Evolutionary conservation across 768 basidiomycete genomes (phyloP), one percentile per base, ranked within the genome.

Genomic region (Tricholoma hemisulphureum): DNA sequence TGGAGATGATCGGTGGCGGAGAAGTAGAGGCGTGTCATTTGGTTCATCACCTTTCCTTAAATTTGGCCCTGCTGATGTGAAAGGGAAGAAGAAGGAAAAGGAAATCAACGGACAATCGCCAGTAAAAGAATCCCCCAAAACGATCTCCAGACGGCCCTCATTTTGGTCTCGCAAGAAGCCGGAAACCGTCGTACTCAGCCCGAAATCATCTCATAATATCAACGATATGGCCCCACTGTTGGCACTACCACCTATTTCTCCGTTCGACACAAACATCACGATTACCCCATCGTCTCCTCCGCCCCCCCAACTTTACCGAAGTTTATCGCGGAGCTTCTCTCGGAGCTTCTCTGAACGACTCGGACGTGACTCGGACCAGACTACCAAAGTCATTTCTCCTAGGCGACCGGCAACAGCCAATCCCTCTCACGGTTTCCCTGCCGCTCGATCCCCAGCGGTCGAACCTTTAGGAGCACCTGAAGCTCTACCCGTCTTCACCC

Each of bases 151-250:
- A 51, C 84, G 83, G 67, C 65, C 83, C 9, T 90, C 89, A 6
- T 89, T 89, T 64, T 90, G 88, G 87, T 75, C 73, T 46, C 80
- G 82, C 58, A 85, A 77, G 71, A 77, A 82, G 57, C 59, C 69
- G 14, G 61, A 68, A 21, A 66, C 69, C 7, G 62, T 64, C 28
- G 59, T 59, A 55, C 24, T 24, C 37, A 52, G 14, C 48, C 53
- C 16, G 24, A 57, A 41, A 35, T 14, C 53, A 59, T 60, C 23
- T 55, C 29, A 51, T 41, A 23, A 28, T 9, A 14, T 48, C 20
- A 58, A 59, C 48, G 54, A 58, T 18, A 57, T 63, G 10, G 68
- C 62, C 1, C 61, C 69, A 28, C 68, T 72, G 51, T 71, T 72
- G 46, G 60, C 58, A 28, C 66, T 75, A 18, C 66, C 67, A 21